Base-by-base conservation (phyloP, 768 basidiomycete genomes). In the Lentinus brumalis region DNA sequence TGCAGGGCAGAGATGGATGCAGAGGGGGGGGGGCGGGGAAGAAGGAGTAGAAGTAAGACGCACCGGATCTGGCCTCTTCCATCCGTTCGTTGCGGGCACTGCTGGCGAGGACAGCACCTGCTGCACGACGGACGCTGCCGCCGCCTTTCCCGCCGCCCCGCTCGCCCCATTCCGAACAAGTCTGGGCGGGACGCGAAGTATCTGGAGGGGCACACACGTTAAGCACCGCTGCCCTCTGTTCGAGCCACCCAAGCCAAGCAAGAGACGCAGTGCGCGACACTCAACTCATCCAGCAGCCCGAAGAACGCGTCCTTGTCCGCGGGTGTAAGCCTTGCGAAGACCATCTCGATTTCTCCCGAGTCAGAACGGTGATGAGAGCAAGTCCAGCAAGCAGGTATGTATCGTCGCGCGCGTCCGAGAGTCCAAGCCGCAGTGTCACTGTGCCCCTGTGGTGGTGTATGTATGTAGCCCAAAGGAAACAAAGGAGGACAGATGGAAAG, bases 241-340 rank as follows among this genome's bases (percentile, higher is more conserved):
- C 45, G n/a, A 45, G 21, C 56, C 21, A 26, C 21, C 21, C 21
- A 26, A 26, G 21, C 21, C 21, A 26, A 26, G 21, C 21, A 26
- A 26, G 21, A 26, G 21, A 26, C 21, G 21, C 21, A 26, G 39
- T 11, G 30, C 14, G 42, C 4, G 53, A 15, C 32, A 71, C 69
- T 66, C 75, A 72, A 92, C 91, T 93, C 91, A 70, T 93, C 91
- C 39, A 93, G 77, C 26, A 93, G 81, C 32, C 82, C 79, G 69
- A 93, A 93, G 74, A 93, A 92, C 14, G 91, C 91, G 56, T 89
- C 83, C 72, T 92, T 92, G 73, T 93, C 91, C 64, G 85, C 75
- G 53, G 74, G 61, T 18, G 83, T 77, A 49, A 93, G 81, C 65
- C 82, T 87, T 57, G 89, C 71, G 69, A 93, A 93, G 44, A 87